Evolutionary conservation across 805 yeast species (phyloP).

Genomic region (Kazachstania psychrophila): DNA sequence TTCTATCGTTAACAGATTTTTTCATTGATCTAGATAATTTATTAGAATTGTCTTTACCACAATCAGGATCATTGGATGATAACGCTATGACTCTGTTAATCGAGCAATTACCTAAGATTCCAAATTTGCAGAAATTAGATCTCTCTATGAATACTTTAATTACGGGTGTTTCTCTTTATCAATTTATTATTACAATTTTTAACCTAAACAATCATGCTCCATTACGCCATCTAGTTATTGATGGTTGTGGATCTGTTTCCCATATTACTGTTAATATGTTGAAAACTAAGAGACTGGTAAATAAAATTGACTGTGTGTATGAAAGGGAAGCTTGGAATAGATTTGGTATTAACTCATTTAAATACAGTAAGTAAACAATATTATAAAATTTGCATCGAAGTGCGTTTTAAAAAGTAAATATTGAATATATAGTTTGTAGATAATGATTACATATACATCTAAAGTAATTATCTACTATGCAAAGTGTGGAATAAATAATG

Average conservation of each 20-base stretch:
- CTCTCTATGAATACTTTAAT: constrained; percentile 25
- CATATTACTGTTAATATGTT: constrained; percentile 22
- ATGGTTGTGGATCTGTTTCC: constrained; percentile 24
- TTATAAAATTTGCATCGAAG: too few species aligned
- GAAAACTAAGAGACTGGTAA: constrained; percentile 14
- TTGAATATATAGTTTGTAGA: neutral
- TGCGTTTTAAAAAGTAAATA: too few species aligned
- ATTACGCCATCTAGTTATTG: constrained; percentile 15
- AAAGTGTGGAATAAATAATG: too few species aligned
- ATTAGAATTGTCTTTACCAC: constrained; percentile 20
- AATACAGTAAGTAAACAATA: too few species aligned
- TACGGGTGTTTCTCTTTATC: constrained; percentile 26
- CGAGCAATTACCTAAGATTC: constrained; percentile 9
- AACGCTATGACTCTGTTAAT: constrained; percentile 11
- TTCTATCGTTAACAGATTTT: constrained; percentile 11
- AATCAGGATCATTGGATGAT: constrained; percentile 20
- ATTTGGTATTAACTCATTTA: constrained; percentile 25
- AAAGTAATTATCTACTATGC: too few species aligned
- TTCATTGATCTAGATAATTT: constrained; percentile 11
- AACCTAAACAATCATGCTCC: constrained; percentile 10
- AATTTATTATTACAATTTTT: constrained; percentile 16
- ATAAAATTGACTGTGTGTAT: constrained; percentile 21
- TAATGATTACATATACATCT: too few species aligned
- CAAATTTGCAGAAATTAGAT: constrained; percentile 18
- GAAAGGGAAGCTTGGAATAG: constrained; percentile 25